Evolutionary conservation across 345 rosid genomes (phyloP).

Genomic region (Melaleuca quinquenervia): DNA sequence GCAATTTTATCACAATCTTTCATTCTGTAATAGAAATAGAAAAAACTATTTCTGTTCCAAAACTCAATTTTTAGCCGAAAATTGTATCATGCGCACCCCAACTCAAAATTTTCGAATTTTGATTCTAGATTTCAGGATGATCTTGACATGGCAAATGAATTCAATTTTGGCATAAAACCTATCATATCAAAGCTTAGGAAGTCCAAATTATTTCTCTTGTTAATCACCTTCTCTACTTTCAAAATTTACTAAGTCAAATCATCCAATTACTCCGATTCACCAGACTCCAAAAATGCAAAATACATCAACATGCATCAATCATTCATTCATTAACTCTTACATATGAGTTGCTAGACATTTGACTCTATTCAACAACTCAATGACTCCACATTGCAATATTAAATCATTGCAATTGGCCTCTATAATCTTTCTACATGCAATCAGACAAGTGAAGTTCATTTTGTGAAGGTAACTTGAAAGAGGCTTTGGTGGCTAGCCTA

Average conservation of each 20-base stretch:
- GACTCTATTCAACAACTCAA: background rate
- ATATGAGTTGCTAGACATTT: background rate
- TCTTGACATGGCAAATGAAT: background rate
- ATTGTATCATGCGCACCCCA: too few relatives aligned
- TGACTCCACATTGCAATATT: too few relatives aligned
- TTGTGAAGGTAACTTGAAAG: too few relatives aligned
- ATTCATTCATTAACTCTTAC: background rate
- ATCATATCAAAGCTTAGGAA: background rate
- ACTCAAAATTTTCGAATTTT: background rate
- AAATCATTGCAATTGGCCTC: too few relatives aligned
- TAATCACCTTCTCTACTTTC: background rate
- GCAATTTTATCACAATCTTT: too few relatives aligned
- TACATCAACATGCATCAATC: background rate
- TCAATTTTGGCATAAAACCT: background rate
- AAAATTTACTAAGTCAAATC: background rate
- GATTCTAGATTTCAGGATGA: background rate
- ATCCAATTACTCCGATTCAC: background rate
- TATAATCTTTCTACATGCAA: too few relatives aligned
- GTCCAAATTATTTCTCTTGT: background rate
- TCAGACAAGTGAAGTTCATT: too few relatives aligned
- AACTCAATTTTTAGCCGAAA: too few relatives aligned
- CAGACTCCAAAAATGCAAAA: background rate
- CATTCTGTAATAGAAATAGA: too few relatives aligned
- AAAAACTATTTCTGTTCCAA: too few relatives aligned
- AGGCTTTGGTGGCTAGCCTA: too few relatives aligned